phyloP scores from a whole-genome alignment of 106 monocot genomes.

The Triglochin maritima region DNA sequence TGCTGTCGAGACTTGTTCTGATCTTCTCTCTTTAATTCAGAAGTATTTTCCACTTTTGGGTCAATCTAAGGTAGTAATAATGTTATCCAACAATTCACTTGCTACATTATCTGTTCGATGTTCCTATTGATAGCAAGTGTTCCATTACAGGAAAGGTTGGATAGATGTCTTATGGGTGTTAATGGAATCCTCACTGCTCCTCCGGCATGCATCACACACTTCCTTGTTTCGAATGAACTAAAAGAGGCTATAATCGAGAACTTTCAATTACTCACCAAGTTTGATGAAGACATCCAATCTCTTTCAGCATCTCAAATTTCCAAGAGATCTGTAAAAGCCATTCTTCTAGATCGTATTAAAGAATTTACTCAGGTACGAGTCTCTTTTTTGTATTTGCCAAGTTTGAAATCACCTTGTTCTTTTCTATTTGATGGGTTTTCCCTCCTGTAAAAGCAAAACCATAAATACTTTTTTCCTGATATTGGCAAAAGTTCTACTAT shows the following conservation, averaged over 20 bases:
- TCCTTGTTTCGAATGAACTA: constrained; percentile 45
- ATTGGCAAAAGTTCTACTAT: no score
- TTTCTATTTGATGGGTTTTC: no score
- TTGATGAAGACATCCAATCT: constrained; percentile 28
- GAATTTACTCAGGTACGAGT: constrained; percentile 39
- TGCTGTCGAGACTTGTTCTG: constrained; percentile 19
- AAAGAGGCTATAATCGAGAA: constrained; percentile 36
- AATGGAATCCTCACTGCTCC: constrained; percentile 10
- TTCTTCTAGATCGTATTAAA: constrained; percentile 41
- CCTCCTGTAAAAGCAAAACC: no score
- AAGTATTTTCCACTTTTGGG: constrained; percentile 25
- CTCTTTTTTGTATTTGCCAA: neutral
- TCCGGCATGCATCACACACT: constrained; percentile 9
- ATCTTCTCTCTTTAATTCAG: constrained; percentile 28
- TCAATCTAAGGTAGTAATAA: constrained; percentile 49
- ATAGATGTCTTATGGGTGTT: constrained; percentile 40
- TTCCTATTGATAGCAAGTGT: constrained; percentile 1
- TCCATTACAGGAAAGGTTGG: constrained; percentile 52
- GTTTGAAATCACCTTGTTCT: no score
- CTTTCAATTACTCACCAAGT: constrained; percentile 23
- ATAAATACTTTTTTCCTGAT: no score
- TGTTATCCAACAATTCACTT: neutral
- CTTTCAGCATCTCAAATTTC: constrained; percentile 8
- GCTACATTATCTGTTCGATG: neutral
- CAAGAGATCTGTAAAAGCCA: constrained; percentile 27